A percentile compares a stretch with the other conserved stretches of the same genome.
Conservation (phyloP, 352 stramenopile species). For the Phytopythium boreale region DNA sequence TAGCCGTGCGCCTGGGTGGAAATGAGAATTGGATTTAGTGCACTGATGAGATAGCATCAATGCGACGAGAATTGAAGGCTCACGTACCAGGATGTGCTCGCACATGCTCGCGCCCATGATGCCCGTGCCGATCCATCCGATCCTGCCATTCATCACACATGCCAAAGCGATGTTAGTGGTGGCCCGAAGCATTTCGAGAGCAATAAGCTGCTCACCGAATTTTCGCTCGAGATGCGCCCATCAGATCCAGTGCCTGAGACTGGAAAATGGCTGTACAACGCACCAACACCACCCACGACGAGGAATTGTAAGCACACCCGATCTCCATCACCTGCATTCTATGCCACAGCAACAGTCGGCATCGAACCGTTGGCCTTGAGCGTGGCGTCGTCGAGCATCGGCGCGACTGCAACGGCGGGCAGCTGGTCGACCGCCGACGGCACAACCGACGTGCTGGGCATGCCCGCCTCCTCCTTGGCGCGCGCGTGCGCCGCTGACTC, state of each 20-base stretch:
- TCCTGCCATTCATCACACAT: conserved; percentile 20
- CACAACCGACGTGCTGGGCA: conserved; percentile 13
- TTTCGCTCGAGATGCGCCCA: conserved; percentile 54
- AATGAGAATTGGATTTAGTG: conserved; percentile 1
- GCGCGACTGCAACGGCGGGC: conserved; percentile 12
- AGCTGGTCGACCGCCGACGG: conserved; percentile 28
- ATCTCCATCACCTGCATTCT: background rate
- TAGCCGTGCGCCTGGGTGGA: conserved; percentile 49
- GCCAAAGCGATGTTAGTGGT: background rate
- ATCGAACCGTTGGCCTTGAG: conserved; percentile 50
- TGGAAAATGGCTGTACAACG: conserved; percentile 43
- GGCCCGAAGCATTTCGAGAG: background rate
- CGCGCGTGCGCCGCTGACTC: conserved; percentile 38
- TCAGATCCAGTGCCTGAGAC: conserved; percentile 52
- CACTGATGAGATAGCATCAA: background rate
- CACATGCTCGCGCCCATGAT: conserved; percentile 92
- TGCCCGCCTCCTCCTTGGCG: conserved; percentile 43
- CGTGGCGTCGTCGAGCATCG: conserved; percentile 51
- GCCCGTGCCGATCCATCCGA: conserved; percentile 85
- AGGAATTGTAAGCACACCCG: background rate
- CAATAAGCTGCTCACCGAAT: conserved; percentile 29
- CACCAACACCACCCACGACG: background rate
- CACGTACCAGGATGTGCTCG: conserved; percentile 72
- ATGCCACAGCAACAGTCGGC: background rate
- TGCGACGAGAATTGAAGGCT: background rate